A percentile compares a stretch with the other conserved stretches of the same genome.
phyloP scores from a whole-genome alignment of 164 flowering plant genomes.

The Sextonia rubra region DNA sequence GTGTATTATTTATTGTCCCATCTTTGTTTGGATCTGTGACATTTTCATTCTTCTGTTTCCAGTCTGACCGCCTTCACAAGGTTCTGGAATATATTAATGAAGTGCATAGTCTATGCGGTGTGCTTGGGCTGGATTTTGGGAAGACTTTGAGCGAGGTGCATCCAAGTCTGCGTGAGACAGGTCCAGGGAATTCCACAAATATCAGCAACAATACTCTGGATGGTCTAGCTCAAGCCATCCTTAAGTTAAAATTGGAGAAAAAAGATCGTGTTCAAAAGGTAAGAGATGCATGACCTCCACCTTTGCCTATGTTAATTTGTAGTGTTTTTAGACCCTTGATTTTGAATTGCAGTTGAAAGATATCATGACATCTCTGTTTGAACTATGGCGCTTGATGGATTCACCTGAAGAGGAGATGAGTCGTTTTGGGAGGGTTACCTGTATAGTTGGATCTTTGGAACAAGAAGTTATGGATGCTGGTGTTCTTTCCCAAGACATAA shows the following conservation, averaged over 20 bases:
- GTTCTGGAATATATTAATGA: slow-evolving; percentile 77
- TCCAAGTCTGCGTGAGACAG: slow-evolving; percentile 66
- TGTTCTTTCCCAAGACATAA: slow-evolving; percentile 59
- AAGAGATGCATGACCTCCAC: slow-evolving; percentile 5
- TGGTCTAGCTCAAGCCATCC: slow-evolving; percentile 61
- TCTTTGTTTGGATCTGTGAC: neutral
- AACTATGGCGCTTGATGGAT: slow-evolving; percentile 93
- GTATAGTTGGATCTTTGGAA: slow-evolving; percentile 47
- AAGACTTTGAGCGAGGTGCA: slow-evolving; percentile 80
- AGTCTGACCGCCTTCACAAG: slow-evolving; percentile 82
- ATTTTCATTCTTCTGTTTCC: slow-evolving; percentile 10
- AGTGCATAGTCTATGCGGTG: slow-evolving; percentile 75
- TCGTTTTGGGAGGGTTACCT: slow-evolving; percentile 37
- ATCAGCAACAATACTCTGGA: slow-evolving; percentile 68
- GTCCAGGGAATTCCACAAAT: slow-evolving; percentile 56
- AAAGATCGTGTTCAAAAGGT: slow-evolving; percentile 72
- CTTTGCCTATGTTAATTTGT: neutral
- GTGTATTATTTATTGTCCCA: neutral
- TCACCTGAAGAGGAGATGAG: slow-evolving; percentile 56
- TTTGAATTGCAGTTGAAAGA: slow-evolving; percentile 58
- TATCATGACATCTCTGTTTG: slow-evolving; percentile 43
- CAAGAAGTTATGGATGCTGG: slow-evolving; percentile 52
- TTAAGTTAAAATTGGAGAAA: slow-evolving; percentile 58
- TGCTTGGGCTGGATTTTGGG: slow-evolving; percentile 80
- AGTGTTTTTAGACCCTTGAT: neutral